phyloP scores from a whole-genome alignment of 352 stramenopile genomes.

The Globisporangium heterothallicum region DNA sequence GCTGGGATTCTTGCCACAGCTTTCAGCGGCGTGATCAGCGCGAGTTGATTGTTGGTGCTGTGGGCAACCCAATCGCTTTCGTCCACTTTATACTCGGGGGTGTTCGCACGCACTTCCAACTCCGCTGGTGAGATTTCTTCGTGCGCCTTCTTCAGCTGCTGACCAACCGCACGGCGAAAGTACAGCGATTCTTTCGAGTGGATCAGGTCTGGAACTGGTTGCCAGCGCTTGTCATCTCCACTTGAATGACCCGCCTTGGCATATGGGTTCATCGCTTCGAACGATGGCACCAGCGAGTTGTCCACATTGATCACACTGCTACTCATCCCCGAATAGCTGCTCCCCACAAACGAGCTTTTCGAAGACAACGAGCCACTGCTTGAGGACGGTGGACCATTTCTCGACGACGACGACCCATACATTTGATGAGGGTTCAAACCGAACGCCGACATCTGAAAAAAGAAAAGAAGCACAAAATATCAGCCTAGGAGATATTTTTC shows the following conservation, averaged over 20 bases:
- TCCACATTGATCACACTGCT: conserved; percentile 35
- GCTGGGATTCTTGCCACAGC: conserved; percentile 69
- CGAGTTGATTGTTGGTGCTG: conserved; percentile 75
- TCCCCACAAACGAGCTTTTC: conserved; percentile 3
- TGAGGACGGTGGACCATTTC: background rate
- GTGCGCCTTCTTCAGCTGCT: conserved; percentile 71
- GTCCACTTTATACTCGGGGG: conserved; percentile 82
- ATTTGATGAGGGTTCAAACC: conserved; percentile 8
- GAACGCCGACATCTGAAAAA: conserved; percentile 30
- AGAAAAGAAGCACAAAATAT: background rate
- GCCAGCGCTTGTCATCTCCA: conserved; percentile 62
- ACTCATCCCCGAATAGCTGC: conserved; percentile 4
- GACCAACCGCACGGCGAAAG: conserved; percentile 67
- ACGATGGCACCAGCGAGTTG: conserved; percentile 50
- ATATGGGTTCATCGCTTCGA: conserved; percentile 72
- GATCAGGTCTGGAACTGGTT: conserved; percentile 63
- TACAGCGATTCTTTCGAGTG: conserved; percentile 83
- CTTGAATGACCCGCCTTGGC: conserved; percentile 38
- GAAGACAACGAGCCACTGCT: conserved; percentile 4
- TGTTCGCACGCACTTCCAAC: conserved; percentile 86
- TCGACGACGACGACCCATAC: conserved; percentile 3
- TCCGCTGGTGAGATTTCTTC: conserved; percentile 79
- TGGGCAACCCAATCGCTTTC: conserved; percentile 85
- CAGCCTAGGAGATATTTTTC: background rate
- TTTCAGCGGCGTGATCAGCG: conserved; percentile 79